Evolutionary conservation across 371 early-diverging fungal species (phyloP).

Genomic region (Mortierella sp.): DNA sequence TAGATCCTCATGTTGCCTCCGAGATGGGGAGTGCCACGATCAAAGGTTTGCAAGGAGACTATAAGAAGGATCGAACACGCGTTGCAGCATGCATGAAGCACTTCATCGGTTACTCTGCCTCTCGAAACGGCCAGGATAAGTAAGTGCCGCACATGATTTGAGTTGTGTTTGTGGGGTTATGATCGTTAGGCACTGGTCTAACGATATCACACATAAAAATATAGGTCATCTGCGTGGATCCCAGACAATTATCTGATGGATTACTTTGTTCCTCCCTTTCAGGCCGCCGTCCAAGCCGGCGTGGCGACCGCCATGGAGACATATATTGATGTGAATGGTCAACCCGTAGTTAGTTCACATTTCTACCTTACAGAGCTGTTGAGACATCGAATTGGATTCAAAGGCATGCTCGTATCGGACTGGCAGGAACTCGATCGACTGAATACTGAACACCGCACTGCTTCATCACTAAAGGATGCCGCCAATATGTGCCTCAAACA

Average conservation of each 20-base stretch:
- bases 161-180: no score
- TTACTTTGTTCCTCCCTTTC: constrained; percentile 73
- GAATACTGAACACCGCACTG: constrained; percentile 64
- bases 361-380: constrained; percentile 68
- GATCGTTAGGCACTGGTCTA: not conserved
- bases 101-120: constrained; percentile 63
- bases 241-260: constrained; percentile 71
- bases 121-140: constrained; percentile 72
- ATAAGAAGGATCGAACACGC: constrained; percentile 59
- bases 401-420: constrained; percentile 76
- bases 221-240: constrained; percentile 61
- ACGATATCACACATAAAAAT: not conserved
- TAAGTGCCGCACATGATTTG: no score
- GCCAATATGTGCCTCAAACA: constrained; percentile 61
- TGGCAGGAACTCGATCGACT: constrained; percentile 75
- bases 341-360: constrained; percentile 68
- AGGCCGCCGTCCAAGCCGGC: constrained; percentile 73
- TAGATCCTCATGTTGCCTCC: constrained; percentile 70
- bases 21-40: constrained; percentile 67
- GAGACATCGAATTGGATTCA: constrained; percentile 68
- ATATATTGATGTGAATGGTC: constrained; percentile 76
- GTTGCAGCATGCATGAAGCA: constrained; percentile 69
- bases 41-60: constrained; percentile 75
- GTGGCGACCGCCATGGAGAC: constrained; percentile 79
- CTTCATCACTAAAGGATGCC: constrained; percentile 62